Conservation (phyloP, 495 filamentous ascomycete species). For the Filosporella fistucella region DNA sequence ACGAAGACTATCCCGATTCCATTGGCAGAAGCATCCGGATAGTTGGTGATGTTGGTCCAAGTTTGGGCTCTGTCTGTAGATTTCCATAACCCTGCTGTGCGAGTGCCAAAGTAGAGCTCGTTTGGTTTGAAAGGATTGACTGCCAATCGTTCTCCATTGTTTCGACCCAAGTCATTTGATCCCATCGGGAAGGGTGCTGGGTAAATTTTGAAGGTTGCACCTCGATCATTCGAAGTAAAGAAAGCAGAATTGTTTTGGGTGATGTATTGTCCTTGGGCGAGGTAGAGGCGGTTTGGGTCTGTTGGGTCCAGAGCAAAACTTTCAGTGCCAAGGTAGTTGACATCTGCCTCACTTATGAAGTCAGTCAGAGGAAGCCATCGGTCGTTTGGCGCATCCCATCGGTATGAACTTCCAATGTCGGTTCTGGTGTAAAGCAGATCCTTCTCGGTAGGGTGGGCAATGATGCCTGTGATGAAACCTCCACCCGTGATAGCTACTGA, state of each 20-base stretch:
- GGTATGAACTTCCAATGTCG: slow-evolving; percentile 7
- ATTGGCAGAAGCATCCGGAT: slow-evolving; percentile 1
- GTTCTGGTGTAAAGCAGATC: slow-evolving; percentile 5
- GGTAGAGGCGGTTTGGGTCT: slow-evolving; percentile 4
- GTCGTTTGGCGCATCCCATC: neutral
- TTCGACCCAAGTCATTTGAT: slow-evolving; percentile 4
- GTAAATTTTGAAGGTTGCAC: slow-evolving; percentile 9
- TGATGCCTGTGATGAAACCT: slow-evolving; percentile 6
- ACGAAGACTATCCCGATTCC: slow-evolving; percentile 7
- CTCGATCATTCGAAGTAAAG: slow-evolving; percentile 6
- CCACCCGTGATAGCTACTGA: slow-evolving; percentile 8
- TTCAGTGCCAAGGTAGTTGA: slow-evolving; percentile 7
- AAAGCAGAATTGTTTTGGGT: neutral
- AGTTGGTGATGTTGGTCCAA: slow-evolving; percentile 10
- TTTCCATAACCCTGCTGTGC: slow-evolving; percentile 7
- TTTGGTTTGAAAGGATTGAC: slow-evolving; percentile 7
- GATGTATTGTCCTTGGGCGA: slow-evolving; percentile 6
- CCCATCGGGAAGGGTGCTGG: slow-evolving; percentile 8
- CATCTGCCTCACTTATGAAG: slow-evolving; percentile 1
- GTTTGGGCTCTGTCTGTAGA: slow-evolving; percentile 3
- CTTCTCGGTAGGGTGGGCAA: slow-evolving; percentile 5
- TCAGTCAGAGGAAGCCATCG: slow-evolving; percentile 10
- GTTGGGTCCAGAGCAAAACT: slow-evolving; percentile 4
- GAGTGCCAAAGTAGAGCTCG: slow-evolving; percentile 6
- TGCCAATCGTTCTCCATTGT: slow-evolving; percentile 6